Evolutionary conservation across 768 basidiomycete genomes (phyloP).

Genomic region (Pleurotus giganteus): DNA sequence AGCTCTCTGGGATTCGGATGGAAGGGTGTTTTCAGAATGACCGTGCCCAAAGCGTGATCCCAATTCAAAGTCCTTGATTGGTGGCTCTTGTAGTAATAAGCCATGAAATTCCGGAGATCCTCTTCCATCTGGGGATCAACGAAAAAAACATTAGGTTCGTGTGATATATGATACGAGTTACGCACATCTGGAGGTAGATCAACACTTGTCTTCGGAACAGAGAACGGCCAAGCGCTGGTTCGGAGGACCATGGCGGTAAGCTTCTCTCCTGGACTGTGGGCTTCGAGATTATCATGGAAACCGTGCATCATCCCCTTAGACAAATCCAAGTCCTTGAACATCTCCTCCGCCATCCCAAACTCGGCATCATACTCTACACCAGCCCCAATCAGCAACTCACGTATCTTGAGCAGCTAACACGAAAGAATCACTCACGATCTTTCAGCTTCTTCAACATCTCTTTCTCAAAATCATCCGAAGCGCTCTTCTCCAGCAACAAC

Average conservation of each 20-base stretch:
- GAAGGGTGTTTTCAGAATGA: slow-evolving; percentile 72
- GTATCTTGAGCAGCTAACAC: not conserved
- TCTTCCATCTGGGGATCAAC: slow-evolving; percentile 61
- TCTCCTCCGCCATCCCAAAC: slow-evolving; percentile 90
- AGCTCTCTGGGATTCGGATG: slow-evolving; percentile 75
- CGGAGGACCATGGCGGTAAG: slow-evolving; percentile 83
- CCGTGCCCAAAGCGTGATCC: slow-evolving; percentile 86
- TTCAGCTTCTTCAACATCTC: slow-evolving; percentile 83
- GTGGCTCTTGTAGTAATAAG: slow-evolving; percentile 80
- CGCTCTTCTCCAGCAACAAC: slow-evolving; percentile 78
- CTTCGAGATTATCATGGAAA: slow-evolving; percentile 48
- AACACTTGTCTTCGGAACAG: slow-evolving; percentile 45
- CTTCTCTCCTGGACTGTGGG: slow-evolving; percentile 40
- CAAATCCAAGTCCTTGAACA: slow-evolving; percentile 89
- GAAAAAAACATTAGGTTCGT: slow-evolving; percentile 7
- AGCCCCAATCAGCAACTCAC: not conserved
- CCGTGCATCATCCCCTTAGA: slow-evolving; percentile 73
- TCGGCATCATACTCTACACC: slow-evolving; percentile 87
- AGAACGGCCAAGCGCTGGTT: slow-evolving; percentile 86
- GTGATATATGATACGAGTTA: not conserved
- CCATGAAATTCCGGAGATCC: slow-evolving; percentile 58
- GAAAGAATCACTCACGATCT: slow-evolving; percentile 55
- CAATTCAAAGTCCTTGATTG: slow-evolving; percentile 74
- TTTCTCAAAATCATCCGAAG: slow-evolving; percentile 85
- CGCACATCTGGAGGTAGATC: slow-evolving; percentile 54